phyloP scores from a whole-genome alignment of 2,329 filamentous ascomycete species.

The Trichoderma cornu-damae region DNA sequence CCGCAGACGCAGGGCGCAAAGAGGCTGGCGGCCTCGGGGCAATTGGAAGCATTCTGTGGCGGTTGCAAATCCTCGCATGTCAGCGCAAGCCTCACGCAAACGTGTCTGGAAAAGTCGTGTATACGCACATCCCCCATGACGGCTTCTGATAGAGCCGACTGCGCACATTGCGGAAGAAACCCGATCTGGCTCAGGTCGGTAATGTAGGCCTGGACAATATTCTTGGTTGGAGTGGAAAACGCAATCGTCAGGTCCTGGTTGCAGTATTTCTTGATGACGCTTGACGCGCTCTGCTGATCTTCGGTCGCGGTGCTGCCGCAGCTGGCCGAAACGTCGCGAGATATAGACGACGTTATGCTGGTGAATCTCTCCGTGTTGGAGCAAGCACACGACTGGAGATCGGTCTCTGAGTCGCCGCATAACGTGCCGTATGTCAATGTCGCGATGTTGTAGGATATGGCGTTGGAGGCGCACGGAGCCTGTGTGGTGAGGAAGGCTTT shows the following conservation, averaged over 20 bases:
- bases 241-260: slow-evolving; percentile 36
- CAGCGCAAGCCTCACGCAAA: neutral
- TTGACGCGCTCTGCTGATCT: slow-evolving; percentile 44
- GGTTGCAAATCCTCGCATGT: neutral
- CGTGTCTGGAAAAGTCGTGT: neutral
- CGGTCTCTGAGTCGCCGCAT: slow-evolving; percentile 41
- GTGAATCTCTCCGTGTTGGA: slow-evolving; percentile 41
- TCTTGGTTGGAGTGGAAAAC: slow-evolving; percentile 40
- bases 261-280: slow-evolving; percentile 46
- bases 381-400: slow-evolving; percentile 50
- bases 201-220: slow-evolving; percentile 43
- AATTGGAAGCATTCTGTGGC: slow-evolving; percentile 30
- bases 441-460: slow-evolving; percentile 42
- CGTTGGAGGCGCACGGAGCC: slow-evolving; percentile 47
- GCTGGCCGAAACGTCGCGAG: slow-evolving; percentile 36
- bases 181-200: slow-evolving; percentile 43
- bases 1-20: slow-evolving; percentile 49
- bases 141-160: slow-evolving; percentile 29
- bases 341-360: slow-evolving; percentile 37
- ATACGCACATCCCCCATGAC: slow-evolving; percentile 29
- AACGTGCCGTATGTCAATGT: slow-evolving; percentile 36
- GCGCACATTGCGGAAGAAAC: slow-evolving; percentile 38
- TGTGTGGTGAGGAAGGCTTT: slow-evolving; percentile 25
- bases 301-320: slow-evolving; percentile 46
- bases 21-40: slow-evolving; percentile 37